A percentile compares a stretch with the other conserved stretches of the same genome.
Evolutionary conservation across 2,329 filamentous ascomycete species (phyloP).

Genomic region (Periconia digitata): DNA sequence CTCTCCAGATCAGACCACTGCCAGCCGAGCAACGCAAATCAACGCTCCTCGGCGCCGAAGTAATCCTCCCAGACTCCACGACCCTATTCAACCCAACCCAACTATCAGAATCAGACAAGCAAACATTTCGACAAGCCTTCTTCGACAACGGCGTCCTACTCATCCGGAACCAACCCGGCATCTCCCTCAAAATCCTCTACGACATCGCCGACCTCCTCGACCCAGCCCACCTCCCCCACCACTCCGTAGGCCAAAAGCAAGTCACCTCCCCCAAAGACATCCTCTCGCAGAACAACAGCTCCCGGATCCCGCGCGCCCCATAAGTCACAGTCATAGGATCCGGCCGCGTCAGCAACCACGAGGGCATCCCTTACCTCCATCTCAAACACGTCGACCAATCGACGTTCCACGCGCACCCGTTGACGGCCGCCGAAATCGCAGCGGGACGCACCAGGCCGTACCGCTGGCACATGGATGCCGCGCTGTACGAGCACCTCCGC

Average conservation of each 20-base stretch:
- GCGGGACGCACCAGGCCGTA: neutral
- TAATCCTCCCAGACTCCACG: neutral
- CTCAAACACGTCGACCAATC: neutral
- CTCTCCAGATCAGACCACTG: neutral
- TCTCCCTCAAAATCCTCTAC: neutral
- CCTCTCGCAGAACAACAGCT: neutral
- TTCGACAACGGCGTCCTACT: neutral
- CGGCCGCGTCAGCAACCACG: neutral
- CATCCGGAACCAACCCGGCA: neutral
- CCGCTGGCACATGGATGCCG: neutral
- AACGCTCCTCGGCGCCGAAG: neutral
- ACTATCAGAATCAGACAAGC: neutral
- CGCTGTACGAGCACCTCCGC: neutral
- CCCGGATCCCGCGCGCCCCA: neutral
- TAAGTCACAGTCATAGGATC: neutral
- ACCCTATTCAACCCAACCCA: neutral
- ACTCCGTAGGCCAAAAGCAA: neutral
- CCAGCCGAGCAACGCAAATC: neutral
- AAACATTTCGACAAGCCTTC: neutral
- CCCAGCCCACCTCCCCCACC: neutral
- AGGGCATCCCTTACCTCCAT: neutral
- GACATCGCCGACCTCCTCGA: neutral
- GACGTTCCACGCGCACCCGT: neutral
- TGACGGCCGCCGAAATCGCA: neutral
- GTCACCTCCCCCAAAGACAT: neutral